Conservation (phyloP, 2,329 filamentous ascomycete species). For the Hymenoscyphus albidus region DNA sequence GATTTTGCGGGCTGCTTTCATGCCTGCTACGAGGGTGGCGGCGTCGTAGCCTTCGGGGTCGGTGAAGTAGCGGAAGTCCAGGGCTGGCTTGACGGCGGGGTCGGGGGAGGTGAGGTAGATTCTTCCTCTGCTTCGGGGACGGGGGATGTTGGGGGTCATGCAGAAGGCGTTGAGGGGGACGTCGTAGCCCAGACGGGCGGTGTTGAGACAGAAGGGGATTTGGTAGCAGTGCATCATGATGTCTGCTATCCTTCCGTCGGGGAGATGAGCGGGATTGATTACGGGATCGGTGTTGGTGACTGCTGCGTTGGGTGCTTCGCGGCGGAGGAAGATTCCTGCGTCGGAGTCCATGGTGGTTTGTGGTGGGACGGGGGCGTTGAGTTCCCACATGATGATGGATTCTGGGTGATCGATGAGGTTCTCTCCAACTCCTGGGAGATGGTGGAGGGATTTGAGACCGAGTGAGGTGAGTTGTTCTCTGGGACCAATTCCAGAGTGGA, state of each 20-base stretch:
- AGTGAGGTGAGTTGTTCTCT: conserved; percentile 32
- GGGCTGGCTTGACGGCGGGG: conserved; percentile 42
- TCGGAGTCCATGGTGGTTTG: conserved; percentile 50
- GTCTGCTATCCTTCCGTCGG: conserved; percentile 73
- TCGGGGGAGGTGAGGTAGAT: conserved; percentile 52
- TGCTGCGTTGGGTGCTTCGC: conserved; percentile 64
- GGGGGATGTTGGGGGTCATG: conserved; percentile 54
- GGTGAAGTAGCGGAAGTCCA: conserved; percentile 54
- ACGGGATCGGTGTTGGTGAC: conserved; percentile 44
- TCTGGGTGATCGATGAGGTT: conserved; percentile 38
- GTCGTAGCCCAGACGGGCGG: conserved; percentile 67
- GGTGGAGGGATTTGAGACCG: conserved; percentile 32
- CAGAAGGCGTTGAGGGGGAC: conserved; percentile 48
- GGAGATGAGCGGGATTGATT: conserved; percentile 38
- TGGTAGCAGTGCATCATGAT: conserved; percentile 98
- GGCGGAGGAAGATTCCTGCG: conserved; percentile 65
- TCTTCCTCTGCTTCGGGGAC: conserved; percentile 56
- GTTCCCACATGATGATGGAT: conserved; percentile 48
- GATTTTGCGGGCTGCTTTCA: conserved; percentile 36
- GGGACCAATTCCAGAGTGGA: conserved; percentile 39
- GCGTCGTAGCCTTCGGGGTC: conserved; percentile 54
- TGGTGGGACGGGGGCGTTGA: conserved; percentile 39
- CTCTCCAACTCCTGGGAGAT: conserved; percentile 36
- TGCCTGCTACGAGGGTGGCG: conserved; percentile 42
- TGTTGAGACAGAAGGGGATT: conserved; percentile 88